These are phyloP conservation scores for Coniochaeta pulveracea DNA, from an alignment of 2,329 filamentous ascomycete species.

Conservation along the genomic window DNA sequence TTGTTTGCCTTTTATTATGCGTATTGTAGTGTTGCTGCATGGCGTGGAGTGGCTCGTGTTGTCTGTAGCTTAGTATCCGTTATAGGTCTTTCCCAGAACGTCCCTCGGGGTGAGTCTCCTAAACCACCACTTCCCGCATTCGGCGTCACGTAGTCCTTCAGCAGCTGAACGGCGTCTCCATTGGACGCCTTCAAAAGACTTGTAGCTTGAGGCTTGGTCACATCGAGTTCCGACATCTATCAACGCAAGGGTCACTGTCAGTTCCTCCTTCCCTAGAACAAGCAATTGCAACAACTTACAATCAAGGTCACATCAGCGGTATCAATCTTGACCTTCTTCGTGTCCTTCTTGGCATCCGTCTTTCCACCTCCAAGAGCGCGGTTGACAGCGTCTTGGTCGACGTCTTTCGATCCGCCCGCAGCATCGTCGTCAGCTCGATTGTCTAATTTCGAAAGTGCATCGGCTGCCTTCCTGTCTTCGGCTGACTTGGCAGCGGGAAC, in stretches of 20 bases:
- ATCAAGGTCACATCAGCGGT: constrained; percentile 58
- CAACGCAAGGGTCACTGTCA: constrained; percentile 2
- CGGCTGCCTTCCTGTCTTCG: constrained; percentile 68
- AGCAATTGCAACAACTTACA: constrained; percentile 34
- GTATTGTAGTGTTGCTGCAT: too few species aligned
- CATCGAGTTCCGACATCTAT: constrained; percentile 59
- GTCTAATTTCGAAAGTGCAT: constrained; percentile 62
- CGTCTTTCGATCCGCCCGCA: constrained; percentile 37
- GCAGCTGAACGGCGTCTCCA: constrained; percentile 56
- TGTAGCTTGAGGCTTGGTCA: constrained; percentile 60
- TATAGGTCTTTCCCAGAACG: too few species aligned
- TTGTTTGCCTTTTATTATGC: too few species aligned
- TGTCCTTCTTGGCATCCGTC: constrained; percentile 28
- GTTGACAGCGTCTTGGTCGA: constrained; percentile 59
- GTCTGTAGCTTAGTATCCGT: too few species aligned
- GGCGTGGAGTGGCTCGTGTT: too few species aligned
- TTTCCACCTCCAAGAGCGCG: constrained; percentile 44
- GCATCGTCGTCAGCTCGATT: constrained; percentile 34
- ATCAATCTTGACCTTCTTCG: constrained; percentile 63
- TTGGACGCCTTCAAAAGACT: constrained; percentile 63
- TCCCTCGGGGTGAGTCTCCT: too few species aligned
- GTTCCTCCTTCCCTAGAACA: not conserved
- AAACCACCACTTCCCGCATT: too few species aligned
- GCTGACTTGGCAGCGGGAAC: constrained; percentile 47
- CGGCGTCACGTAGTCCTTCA: constrained; percentile 41